A percentile compares a stretch with the other conserved stretches of the same genome.
Conservation (phyloP, 768 basidiomycete genomes). For the Lactarius sp. region DNA sequence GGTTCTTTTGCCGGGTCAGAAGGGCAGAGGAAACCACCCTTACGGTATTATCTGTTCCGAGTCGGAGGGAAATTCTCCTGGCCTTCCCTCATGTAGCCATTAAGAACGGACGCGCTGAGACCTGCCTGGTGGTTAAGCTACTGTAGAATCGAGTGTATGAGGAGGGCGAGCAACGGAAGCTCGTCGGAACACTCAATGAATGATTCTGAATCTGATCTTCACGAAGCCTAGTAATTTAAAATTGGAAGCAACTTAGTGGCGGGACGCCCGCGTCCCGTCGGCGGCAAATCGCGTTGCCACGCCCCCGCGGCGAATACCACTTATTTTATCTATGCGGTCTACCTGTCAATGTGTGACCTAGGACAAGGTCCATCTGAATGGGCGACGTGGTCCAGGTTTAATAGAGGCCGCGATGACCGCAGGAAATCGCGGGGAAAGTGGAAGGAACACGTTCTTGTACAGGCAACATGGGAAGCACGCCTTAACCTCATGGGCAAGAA, state of each 20-base stretch:
- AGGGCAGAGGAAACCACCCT: not conserved
- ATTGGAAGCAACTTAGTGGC: conserved; percentile 9
- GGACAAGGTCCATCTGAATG: not conserved
- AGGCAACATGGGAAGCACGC: conserved; percentile 5
- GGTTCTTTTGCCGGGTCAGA: not conserved
- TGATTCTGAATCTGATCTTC: not conserved
- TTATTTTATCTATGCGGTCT: not conserved
- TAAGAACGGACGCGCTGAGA: not conserved
- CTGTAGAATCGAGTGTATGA: not conserved
- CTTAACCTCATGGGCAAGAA: conserved; percentile 5
- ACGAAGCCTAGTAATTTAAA: conserved; percentile 9
- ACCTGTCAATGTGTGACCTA: not conserved
- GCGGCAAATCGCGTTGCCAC: conserved; percentile 5
- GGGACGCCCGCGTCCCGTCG: not conserved
- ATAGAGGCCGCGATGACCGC: conserved; percentile 1
- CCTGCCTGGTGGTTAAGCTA: not conserved
- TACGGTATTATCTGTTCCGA: not conserved
- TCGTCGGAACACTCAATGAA: not conserved
- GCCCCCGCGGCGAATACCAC: not conserved
- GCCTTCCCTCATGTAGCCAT: not conserved
- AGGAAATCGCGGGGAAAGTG: not conserved
- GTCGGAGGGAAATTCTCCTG: not conserved
- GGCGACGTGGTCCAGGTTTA: not conserved
- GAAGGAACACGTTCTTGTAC: not conserved
- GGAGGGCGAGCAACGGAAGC: not conserved